Evolutionary conservation across 1,139 yeast genomes (phyloP).

Genomic region (Sugiyamaella japonica): DNA sequence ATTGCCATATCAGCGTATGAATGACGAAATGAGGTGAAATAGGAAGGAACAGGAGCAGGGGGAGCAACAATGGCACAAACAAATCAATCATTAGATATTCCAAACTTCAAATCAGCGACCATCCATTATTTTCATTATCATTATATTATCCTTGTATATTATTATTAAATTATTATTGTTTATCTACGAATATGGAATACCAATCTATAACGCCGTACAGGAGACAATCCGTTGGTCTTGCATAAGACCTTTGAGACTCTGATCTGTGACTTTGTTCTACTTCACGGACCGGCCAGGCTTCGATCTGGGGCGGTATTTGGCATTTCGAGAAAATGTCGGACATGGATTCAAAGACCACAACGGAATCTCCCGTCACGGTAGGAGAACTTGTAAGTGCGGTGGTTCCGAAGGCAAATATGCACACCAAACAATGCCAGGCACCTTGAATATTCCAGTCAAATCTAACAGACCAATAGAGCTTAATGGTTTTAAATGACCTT

Average conservation of each 20-base stretch:
- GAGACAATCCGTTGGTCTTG: neutral
- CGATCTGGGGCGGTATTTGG: neutral
- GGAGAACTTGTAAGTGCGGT: slow-evolving; percentile 17
- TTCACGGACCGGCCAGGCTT: neutral
- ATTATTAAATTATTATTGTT: neutral
- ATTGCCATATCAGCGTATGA: no score
- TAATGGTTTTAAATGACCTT: slow-evolving; percentile 43
- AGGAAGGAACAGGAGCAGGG: no score
- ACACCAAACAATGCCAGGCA: no score
- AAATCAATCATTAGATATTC: no score
- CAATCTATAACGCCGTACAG: neutral
- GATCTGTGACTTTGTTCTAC: neutral
- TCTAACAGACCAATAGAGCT: slow-evolving; percentile 25
- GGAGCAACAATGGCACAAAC: no score
- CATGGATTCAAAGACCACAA: neutral
- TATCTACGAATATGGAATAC: no score
- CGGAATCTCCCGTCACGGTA: slow-evolving; percentile 10
- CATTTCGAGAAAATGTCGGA: slow-evolving; percentile 1
- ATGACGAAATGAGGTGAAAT: no score
- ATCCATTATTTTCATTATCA: no score
- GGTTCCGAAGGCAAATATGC: neutral
- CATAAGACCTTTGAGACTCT: neutral
- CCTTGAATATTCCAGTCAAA: neutral
- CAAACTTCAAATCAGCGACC: no score
- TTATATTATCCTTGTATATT: neutral